These are phyloP conservation scores for Marasmius tenuissimus DNA, from an alignment of 1,284 basidiomycete genomes.

Conservation along the genomic window DNA sequence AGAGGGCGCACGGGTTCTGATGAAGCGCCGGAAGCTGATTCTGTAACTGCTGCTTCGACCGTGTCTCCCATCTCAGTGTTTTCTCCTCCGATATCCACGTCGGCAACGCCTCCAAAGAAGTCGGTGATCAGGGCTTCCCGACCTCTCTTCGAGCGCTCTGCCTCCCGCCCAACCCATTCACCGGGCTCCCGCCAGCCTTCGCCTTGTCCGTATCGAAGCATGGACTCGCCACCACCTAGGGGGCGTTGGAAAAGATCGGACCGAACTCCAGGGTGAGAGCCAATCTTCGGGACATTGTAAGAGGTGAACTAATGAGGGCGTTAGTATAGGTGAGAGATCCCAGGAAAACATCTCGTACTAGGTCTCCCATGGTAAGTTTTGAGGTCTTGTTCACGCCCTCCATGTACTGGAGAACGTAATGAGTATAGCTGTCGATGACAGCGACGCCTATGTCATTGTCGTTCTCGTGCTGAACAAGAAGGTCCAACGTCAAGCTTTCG, in stretches of 20 bases:
- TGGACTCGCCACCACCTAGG: constrained; percentile 5
- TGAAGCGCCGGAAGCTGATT: background rate
- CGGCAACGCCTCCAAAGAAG: constrained; percentile 14
- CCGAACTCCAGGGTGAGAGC: constrained; percentile 86
- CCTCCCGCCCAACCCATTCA: constrained; percentile 11
- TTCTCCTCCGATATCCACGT: constrained; percentile 7
- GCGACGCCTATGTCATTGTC: constrained; percentile 94
- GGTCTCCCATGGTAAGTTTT: constrained; percentile 77
- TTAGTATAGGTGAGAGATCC: constrained; percentile 2
- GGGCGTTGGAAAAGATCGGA: constrained; percentile 68
- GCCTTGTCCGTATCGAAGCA: constrained; percentile 8
- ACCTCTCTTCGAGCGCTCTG: background rate
- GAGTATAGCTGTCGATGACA: constrained; percentile 94
- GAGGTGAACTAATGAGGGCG: constrained; percentile 64
- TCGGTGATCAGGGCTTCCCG: constrained; percentile 13
- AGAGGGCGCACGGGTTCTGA: background rate
- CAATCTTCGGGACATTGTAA: constrained; percentile 75
- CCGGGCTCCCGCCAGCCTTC: constrained; percentile 9
- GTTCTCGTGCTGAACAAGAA: constrained; percentile 72
- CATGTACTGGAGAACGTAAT: constrained; percentile 89
- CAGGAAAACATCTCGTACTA: constrained; percentile 53
- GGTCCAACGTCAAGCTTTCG: background rate
- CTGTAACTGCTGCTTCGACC: background rate
- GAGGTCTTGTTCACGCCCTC: constrained; percentile 92
- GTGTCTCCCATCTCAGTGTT: background rate